Base-by-base conservation (phyloP, 495 filamentous ascomycete genomes). In the Diplogelasinospora grovesii region DNA sequence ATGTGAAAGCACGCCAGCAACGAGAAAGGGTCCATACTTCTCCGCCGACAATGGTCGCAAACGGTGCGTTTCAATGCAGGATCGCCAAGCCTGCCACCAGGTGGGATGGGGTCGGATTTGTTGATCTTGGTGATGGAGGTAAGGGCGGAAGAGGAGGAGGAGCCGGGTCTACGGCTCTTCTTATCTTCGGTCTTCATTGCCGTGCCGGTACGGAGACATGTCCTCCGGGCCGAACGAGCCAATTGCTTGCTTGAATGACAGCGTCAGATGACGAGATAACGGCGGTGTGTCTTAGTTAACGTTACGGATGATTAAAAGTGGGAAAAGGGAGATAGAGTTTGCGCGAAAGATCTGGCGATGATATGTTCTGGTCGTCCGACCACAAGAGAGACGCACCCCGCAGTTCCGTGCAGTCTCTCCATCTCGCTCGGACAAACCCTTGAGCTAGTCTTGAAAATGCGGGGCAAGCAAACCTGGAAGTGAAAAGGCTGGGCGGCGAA, bases 31-130 rank as follows among this genome's bases (percentile, higher is more conserved):
- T 19, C 51, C 57, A 40, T 50, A 56, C 59, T 37, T 18, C 59
- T 50, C 36, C 50, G 38, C 28, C 59, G 50, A 47, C 59, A 62
- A 26, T 59, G 53, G 29, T 62, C 59, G 36, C 59, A 62, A 5
- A 62, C 59, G 5, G 40, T 55, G 8, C 53, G 46, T 27, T 33
- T 45, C 5, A 15, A 19, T 18, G 34, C 36, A n/a, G n/a, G n/a
- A n/a, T n/a, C 10, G 22, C 15, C 36, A 46, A 14, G 22, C 48
- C 50, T 14, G 41, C 21, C 43, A 15, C 34, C 9, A 43, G 47
- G 45, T 36, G 46, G 45, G 33, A 47, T 14, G 27, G 27, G 10
- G 27, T 14, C 27, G 27, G 27, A 14, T 14, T 10, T 11, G 10
- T 10, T 4, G 27, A 29, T 10, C 27, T 29, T 14, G 27, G 9